These are phyloP conservation scores for Daldinia caldariorum DNA, from an alignment of 495 filamentous ascomycete species.

Conservation along the genomic window DNA sequence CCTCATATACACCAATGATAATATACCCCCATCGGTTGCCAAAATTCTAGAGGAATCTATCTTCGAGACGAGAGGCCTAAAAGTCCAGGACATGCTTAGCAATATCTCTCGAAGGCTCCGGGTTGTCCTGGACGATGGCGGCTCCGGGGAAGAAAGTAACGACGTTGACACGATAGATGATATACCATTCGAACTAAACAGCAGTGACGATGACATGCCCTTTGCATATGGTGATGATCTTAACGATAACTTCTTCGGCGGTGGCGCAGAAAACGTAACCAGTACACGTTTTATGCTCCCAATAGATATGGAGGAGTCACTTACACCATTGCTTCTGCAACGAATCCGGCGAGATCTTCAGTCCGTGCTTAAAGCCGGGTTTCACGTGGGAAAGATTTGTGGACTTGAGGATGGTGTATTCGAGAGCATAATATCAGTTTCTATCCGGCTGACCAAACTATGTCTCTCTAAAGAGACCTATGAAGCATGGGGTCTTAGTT, in stretches of 20 bases:
- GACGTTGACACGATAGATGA: slow-evolving; percentile 49
- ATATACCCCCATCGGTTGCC: slow-evolving; percentile 43
- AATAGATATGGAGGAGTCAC: background rate
- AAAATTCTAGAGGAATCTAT: slow-evolving; percentile 45
- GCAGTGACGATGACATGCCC: slow-evolving; percentile 45
- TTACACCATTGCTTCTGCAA: slow-evolving; percentile 20
- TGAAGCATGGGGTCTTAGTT: slow-evolving; percentile 77
- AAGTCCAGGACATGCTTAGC: slow-evolving; percentile 43
- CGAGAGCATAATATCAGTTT: slow-evolving; percentile 68
- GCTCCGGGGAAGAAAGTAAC: slow-evolving; percentile 26
- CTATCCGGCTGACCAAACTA: slow-evolving; percentile 73
- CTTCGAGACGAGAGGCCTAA: slow-evolving; percentile 19
- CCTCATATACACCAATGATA: slow-evolving; percentile 51
- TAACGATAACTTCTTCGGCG: background rate
- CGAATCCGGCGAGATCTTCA: slow-evolving; percentile 72
- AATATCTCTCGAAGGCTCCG: slow-evolving; percentile 41
- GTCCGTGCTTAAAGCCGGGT: slow-evolving; percentile 70
- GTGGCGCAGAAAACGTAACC: slow-evolving; percentile 6
- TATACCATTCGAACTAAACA: slow-evolving; percentile 39
- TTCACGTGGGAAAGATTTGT: slow-evolving; percentile 74
- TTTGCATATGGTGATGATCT: slow-evolving; percentile 21
- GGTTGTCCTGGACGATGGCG: slow-evolving; percentile 32
- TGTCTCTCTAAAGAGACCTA: slow-evolving; percentile 80
- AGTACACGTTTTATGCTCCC: background rate
- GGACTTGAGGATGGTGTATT: slow-evolving; percentile 51